phyloP scores from a whole-genome alignment of 2,329 filamentous ascomycete genomes.

The Amylocarpus encephaloides region DNA sequence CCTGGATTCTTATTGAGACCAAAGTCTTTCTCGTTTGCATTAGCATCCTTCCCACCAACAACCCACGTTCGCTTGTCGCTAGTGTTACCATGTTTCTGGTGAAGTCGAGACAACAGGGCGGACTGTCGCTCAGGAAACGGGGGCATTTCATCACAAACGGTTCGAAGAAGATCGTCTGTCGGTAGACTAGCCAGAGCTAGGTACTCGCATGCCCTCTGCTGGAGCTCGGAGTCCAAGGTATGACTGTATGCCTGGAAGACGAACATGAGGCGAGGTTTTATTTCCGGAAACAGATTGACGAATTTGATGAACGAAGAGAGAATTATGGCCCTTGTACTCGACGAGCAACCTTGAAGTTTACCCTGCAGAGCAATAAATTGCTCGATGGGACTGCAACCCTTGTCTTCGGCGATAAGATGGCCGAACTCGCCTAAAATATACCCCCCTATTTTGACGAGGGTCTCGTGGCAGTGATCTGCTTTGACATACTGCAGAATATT shows the following conservation, averaged over 20 bases:
- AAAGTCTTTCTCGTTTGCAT: slow-evolving; percentile 72
- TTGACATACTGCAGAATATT: slow-evolving; percentile 91
- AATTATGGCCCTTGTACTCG: slow-evolving; percentile 86
- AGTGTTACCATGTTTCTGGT: slow-evolving; percentile 88
- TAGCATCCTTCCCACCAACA: slow-evolving; percentile 93
- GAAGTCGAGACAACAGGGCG: slow-evolving; percentile 80
- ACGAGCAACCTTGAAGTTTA: slow-evolving; percentile 84
- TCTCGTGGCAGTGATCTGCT: slow-evolving; percentile 90
- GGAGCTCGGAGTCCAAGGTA: slow-evolving; percentile 88
- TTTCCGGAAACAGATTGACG: slow-evolving; percentile 96
- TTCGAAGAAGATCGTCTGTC: slow-evolving; percentile 85
- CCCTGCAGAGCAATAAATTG: slow-evolving; percentile 88
- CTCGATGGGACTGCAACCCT: slow-evolving; percentile 91
- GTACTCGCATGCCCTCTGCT: slow-evolving; percentile 95
- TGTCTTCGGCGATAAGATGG: slow-evolving; percentile 87
- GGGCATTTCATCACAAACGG: slow-evolving; percentile 97
- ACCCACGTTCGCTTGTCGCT: slow-evolving; percentile 97
- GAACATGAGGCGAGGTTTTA: slow-evolving; percentile 87
- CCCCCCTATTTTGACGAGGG: slow-evolving; percentile 92
- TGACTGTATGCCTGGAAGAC: slow-evolving; percentile 92
- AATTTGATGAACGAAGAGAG: slow-evolving; percentile 96
- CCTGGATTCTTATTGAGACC: slow-evolving; percentile 73
- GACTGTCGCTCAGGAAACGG: slow-evolving; percentile 94
- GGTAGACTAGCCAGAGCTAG: slow-evolving; percentile 77
- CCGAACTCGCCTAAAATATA: slow-evolving; percentile 97